A percentile compares a stretch with the other conserved stretches of the same genome.
These are phyloP conservation scores for Zygoascus bituminiphila DNA, from an alignment of 805 yeast genomes.

Conservation along the genomic window DNA sequence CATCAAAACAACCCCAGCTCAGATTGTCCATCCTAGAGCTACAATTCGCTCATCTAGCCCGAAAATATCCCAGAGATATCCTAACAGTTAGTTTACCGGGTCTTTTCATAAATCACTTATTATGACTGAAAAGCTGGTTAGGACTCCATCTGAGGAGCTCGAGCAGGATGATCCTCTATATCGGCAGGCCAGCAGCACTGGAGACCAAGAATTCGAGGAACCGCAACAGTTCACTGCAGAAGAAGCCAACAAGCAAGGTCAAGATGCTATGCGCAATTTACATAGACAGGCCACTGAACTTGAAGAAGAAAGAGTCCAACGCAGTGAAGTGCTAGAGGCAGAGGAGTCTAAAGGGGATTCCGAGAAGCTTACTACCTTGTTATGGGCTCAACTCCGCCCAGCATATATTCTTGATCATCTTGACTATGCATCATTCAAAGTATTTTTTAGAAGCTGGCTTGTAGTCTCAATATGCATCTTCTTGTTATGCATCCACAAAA, in stretches of 20 bases:
- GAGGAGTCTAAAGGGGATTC: neutral
- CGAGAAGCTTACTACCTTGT: neutral
- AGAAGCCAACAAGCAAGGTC: neutral
- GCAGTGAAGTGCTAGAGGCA: neutral
- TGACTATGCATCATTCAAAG: slow-evolving; percentile 18
- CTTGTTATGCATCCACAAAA: slow-evolving; percentile 14
- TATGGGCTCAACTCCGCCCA: slow-evolving; percentile 3
- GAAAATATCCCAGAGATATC: too few species aligned
- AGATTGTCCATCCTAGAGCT: too few species aligned
- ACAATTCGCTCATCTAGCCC: too few species aligned
- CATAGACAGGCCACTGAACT: neutral
- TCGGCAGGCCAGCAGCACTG: too few species aligned
- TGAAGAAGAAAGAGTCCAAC: neutral
- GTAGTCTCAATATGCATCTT: slow-evolving; percentile 20
- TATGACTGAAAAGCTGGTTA: too few species aligned
- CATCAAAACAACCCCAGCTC: too few species aligned
- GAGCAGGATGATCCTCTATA: too few species aligned
- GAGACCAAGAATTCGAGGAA: neutral
- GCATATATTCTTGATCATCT: slow-evolving; percentile 20
- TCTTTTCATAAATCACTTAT: too few species aligned
- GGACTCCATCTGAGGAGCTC: too few species aligned
- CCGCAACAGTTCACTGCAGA: neutral
- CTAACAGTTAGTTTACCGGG: too few species aligned
- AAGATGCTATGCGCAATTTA: neutral
- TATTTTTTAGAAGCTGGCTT: slow-evolving; percentile 22